Percentiles rank a stretch among this genome's conserved stretches.
Conservation (phyloP, 2,329 filamentous ascomycete species). For the Colletotrichum simmondsii region DNA sequence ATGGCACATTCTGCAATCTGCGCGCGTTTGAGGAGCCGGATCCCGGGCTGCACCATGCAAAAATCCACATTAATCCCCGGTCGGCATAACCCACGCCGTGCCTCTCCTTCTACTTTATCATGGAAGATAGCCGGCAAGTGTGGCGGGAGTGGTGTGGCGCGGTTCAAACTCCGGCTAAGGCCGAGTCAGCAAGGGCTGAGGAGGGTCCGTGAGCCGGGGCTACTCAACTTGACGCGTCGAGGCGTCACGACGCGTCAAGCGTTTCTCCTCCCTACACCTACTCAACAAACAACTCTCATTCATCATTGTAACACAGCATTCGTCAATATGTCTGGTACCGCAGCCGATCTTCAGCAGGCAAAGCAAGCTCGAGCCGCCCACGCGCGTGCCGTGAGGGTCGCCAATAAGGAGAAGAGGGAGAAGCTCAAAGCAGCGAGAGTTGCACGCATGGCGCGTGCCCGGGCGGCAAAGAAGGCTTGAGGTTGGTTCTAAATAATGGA, state of each 20-base stretch:
- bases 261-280: background rate
- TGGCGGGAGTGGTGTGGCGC: background rate
- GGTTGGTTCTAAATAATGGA: background rate
- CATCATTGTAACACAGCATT: background rate
- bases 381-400: conserved; percentile 5
- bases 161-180: background rate
- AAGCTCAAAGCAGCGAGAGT: background rate
- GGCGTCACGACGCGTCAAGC: background rate
- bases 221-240: background rate
- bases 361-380: conserved; percentile 7
- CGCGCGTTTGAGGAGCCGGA: no score
- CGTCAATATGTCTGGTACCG: background rate
- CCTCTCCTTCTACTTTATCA: no score
- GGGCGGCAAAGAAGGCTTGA: background rate
- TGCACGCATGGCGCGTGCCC: background rate
- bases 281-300: background rate
- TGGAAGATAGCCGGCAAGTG: background rate
- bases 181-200: background rate
- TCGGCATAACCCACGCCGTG: no score
- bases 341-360: background rate
- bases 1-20: no score
- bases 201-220: background rate
- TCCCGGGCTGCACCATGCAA: no score
- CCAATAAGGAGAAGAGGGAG: background rate
- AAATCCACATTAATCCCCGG: no score